phyloP scores from a whole-genome alignment of 2,329 filamentous ascomycete species.

The Penicillium rolfsii region DNA sequence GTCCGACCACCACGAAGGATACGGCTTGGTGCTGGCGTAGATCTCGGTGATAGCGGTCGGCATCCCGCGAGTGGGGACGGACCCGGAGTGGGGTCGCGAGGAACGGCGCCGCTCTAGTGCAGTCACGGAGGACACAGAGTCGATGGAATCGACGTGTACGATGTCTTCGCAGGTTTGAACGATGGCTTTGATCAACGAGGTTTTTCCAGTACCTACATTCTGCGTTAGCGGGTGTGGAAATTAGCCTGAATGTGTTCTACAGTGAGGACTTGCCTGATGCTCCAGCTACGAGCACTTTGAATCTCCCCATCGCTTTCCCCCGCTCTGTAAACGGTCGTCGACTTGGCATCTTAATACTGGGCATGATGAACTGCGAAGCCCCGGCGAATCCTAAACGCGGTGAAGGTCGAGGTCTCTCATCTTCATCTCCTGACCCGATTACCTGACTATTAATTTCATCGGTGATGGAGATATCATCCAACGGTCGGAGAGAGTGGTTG shows the following conservation, averaged over 20 bases:
- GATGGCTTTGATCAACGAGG: conserved; percentile 84
- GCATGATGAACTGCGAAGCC: conserved; percentile 89
- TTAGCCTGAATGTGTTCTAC: neutral
- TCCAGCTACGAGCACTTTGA: conserved; percentile 88
- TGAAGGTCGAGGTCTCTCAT: conserved; percentile 44
- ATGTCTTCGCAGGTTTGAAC: conserved; percentile 87
- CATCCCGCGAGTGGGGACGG: conserved; percentile 22
- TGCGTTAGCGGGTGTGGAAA: neutral
- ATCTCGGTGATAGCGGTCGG: conserved; percentile 62
- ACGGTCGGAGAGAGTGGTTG: conserved; percentile 60
- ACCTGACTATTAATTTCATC: conserved; percentile 62
- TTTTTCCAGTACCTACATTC: conserved; percentile 75
- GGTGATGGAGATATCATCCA: conserved; percentile 59
- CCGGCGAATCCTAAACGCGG: conserved; percentile 40
- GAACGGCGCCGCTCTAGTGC: conserved; percentile 26
- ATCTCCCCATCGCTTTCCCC: conserved; percentile 78
- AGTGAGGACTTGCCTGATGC: conserved; percentile 62
- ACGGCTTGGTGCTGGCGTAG: conserved; percentile 79
- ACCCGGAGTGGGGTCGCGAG: conserved; percentile 27
- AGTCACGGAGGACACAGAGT: conserved; percentile 46
- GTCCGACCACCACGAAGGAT: conserved; percentile 88
- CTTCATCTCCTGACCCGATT: conserved; percentile 60
- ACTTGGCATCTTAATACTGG: conserved; percentile 87
- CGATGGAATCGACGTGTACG: conserved; percentile 74
- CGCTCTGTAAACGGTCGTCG: conserved; percentile 86